Conservation (phyloP, 805 yeast species). For the Ogataea henricii region DNA sequence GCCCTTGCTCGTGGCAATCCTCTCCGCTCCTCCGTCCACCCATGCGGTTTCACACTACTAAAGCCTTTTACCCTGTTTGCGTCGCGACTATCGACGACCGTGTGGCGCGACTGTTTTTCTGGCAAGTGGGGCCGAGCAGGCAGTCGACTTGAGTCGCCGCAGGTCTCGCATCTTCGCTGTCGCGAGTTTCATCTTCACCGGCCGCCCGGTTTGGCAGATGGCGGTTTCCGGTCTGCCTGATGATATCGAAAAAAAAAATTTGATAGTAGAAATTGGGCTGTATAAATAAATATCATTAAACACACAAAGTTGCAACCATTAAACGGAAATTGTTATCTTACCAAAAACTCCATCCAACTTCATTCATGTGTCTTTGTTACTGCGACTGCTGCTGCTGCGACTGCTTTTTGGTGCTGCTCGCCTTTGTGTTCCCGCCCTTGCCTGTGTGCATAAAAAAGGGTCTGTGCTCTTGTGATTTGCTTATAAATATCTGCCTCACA, state of each 20-base stretch:
- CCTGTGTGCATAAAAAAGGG: constrained; percentile 79
- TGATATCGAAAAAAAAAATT: not conserved
- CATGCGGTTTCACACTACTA: too few species aligned
- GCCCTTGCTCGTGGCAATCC: not conserved
- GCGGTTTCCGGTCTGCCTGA: constrained; percentile 1
- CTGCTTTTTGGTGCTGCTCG: constrained; percentile 65
- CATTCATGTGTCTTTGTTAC: constrained; percentile 31
- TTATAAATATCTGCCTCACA: constrained; percentile 66
- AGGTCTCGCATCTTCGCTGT: too few species aligned
- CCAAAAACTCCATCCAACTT: not conserved
- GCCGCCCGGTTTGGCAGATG: not conserved
- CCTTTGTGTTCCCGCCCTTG: constrained; percentile 75
- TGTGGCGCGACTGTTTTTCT: too few species aligned
- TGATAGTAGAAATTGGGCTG: constrained; percentile 1
- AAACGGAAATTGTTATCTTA: not conserved
- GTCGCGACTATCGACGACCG: too few species aligned
- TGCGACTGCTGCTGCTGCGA: constrained; percentile 48
- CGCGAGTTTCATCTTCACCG: not conserved
- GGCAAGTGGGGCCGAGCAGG: too few species aligned
- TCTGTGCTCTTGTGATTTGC: constrained; percentile 64
- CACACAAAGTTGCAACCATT: not conserved
- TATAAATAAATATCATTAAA: not conserved
- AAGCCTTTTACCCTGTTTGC: too few species aligned
- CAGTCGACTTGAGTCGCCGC: too few species aligned
- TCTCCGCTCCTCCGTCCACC: too few species aligned